Base-by-base conservation (phyloP, 495 filamentous ascomycete species). In the Glonium stellatum region DNA sequence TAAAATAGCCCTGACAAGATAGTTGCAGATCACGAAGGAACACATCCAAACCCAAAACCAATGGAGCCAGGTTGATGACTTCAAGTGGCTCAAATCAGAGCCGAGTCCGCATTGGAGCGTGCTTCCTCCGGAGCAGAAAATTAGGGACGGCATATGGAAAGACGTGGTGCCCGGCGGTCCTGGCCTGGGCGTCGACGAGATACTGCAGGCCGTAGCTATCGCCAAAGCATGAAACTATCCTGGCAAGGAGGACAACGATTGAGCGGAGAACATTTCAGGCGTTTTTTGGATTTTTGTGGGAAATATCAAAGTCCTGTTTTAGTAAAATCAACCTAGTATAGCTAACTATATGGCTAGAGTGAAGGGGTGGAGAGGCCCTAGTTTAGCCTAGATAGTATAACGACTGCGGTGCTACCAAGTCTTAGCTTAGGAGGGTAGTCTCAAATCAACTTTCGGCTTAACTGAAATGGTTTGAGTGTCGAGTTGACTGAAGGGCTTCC, bases 21-120 rank as follows among this genome's bases (percentile, higher is more conserved):
- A 44, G 13, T 44, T 11, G 39, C 18, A 58, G 53, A 46, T 35
- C 42, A 56, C 22, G 35, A 35, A 39, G 12, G 64, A 50, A 23
- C 57, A 64, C 11, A 71, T 76, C 23, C 57, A 64, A 21, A 62
- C 72, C 57, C 34, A 5, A 12, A 91, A 93, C 71, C 78, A 85
- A 59, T 98, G 89, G 87, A 82, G 89, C 65, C 83, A 95, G 67
- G 86, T 98, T 13, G 89, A 97, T 67, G 93, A 98, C 67, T 98
- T 98, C 77, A 93, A 95, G 72, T 97, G 95, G 95, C 79, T 96
- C 61, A 95, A 90, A 72, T 76, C 80, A 11, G 88, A 87, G 49
- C 84, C 82, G 18, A 96, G 89, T 64, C 93, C 93, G 0, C 91
- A 98, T 70, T 98, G 92, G 90, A 82, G 78, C 48, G 68, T 92